phyloP scores from a whole-genome alignment of 2,329 filamentous ascomycete species.

The Alternaria postmessia region DNA sequence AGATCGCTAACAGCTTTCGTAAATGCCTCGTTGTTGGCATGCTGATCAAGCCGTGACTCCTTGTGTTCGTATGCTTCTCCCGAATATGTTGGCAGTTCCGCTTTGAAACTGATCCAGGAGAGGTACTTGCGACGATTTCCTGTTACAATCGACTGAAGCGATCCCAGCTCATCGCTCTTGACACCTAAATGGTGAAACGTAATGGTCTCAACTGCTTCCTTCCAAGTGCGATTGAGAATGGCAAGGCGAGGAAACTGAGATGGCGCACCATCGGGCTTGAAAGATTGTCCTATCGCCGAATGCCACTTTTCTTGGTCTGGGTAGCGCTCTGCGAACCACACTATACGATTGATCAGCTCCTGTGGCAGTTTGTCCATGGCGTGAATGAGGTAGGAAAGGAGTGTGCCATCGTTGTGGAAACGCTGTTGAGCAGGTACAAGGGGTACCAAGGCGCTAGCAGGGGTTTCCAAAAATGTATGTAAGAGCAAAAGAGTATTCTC shows the following conservation, averaged over 20 bases:
- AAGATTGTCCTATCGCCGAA: slow-evolving; percentile 8
- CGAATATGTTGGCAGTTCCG: slow-evolving; percentile 11
- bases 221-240: slow-evolving; percentile 12
- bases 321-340: slow-evolving; percentile 9
- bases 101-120: slow-evolving; percentile 4
- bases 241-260: slow-evolving; percentile 13
- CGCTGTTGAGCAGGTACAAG: slow-evolving; percentile 1
- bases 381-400: too few species aligned
- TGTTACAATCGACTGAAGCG: slow-evolving; percentile 10
- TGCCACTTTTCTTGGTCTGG: slow-evolving; percentile 9
- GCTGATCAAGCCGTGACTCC: slow-evolving; percentile 8
- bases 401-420: not conserved
- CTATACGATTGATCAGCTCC: slow-evolving; percentile 22
- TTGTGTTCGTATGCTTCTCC: slow-evolving; percentile 10
- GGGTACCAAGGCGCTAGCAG: slow-evolving; percentile 3
- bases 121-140: slow-evolving; percentile 11
- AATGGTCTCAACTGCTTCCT: slow-evolving; percentile 14
- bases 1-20: slow-evolving; percentile 6
- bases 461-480: too few species aligned
- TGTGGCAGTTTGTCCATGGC: slow-evolving; percentile 27
- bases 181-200: slow-evolving; percentile 10
- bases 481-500: too few species aligned
- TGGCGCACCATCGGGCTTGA: not conserved
- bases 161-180: slow-evolving; percentile 9
- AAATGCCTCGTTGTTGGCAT: slow-evolving; percentile 8